phyloP scores from a whole-genome alignment of 2,329 filamentous ascomycete genomes.

The Pseudogymnoascus sp. region DNA sequence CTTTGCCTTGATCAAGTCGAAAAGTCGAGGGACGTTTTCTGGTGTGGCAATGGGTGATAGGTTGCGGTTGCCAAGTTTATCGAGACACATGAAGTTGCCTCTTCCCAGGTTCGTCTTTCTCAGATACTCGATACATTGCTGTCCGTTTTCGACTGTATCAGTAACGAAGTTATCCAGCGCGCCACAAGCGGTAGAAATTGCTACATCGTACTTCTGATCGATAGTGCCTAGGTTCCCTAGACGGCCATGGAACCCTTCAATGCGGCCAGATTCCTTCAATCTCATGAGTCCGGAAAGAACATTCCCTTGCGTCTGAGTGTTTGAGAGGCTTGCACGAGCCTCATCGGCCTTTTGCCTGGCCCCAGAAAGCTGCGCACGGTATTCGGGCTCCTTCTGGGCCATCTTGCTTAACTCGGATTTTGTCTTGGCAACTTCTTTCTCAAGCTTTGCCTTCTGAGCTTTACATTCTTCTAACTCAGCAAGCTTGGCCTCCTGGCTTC shows the following conservation, averaged over 20 bases:
- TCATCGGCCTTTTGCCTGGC: conserved; percentile 94
- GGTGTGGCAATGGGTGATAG: conserved; percentile 78
- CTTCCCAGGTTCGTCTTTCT: conserved; percentile 95
- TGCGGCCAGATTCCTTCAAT: conserved; percentile 89
- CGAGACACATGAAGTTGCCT: conserved; percentile 93
- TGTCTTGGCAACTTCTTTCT: conserved; percentile 67
- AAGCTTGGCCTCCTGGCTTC: conserved; percentile 63
- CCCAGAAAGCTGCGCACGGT: conserved; percentile 79
- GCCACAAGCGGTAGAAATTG: conserved; percentile 94
- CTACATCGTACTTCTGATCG: conserved; percentile 88
- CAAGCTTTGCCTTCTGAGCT: conserved; percentile 61
- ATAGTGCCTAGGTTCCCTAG: conserved; percentile 92
- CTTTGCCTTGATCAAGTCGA: conserved; percentile 86
- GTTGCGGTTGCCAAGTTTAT: conserved; percentile 75
- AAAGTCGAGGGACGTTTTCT: conserved; percentile 84
- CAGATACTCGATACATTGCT: conserved; percentile 96
- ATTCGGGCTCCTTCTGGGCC: conserved; percentile 68
- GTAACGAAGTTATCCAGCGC: conserved; percentile 94
- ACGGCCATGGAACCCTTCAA: conserved; percentile 93
- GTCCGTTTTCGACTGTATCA: conserved; percentile 89
- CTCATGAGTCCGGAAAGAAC: conserved; percentile 89
- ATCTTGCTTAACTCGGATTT: conserved; percentile 68
- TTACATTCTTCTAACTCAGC: conserved; percentile 71
- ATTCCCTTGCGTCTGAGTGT: conserved; percentile 86
- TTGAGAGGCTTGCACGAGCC: conserved; percentile 81